phyloP scores from a whole-genome alignment of 1,284 basidiomycete genomes.

The Marasmius sp. region DNA sequence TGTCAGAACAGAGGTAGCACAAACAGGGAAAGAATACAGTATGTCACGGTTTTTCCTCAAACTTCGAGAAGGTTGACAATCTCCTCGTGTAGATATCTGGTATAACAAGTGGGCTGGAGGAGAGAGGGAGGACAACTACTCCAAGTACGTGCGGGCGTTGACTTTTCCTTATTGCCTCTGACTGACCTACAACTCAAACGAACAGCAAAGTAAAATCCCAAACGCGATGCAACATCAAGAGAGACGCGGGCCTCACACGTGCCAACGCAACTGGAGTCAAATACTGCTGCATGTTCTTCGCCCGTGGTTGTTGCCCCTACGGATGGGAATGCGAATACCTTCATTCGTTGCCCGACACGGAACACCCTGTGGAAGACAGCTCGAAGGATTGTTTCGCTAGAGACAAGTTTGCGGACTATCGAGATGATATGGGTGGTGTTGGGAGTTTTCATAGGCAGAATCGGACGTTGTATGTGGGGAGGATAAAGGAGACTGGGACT shows the following conservation, averaged over 20 bases:
- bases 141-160: conserved; percentile 70
- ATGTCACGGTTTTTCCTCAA: conserved; percentile 28
- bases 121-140: conserved; percentile 91
- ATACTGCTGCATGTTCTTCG: conserved; percentile 95
- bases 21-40: conserved; percentile 96
- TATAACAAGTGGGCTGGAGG: conserved; percentile 99
- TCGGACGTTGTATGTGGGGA: conserved; percentile 91
- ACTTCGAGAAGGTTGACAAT: background rate
- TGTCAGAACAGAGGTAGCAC: conserved; percentile 83
- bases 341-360: conserved; percentile 81
- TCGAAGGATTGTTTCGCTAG: conserved; percentile 97
- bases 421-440: conserved; percentile 99
- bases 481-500: conserved; percentile 89
- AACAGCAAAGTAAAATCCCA: conserved; percentile 90
- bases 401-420: conserved; percentile 96
- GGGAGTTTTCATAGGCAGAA: conserved; percentile 95
- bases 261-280: conserved; percentile 89
- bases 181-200: conserved; percentile 10
- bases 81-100: conserved; percentile 80
- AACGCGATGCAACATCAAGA: conserved; percentile 86
- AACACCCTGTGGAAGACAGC: conserved; percentile 76
- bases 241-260: conserved; percentile 90
- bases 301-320: conserved; percentile 95
- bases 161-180: background rate
- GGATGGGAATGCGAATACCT: conserved; percentile 97